A percentile compares a stretch with the other conserved stretches of the same genome.
Conservation (phyloP, 164 flowering plant genomes). For the Malania oleifera region DNA sequence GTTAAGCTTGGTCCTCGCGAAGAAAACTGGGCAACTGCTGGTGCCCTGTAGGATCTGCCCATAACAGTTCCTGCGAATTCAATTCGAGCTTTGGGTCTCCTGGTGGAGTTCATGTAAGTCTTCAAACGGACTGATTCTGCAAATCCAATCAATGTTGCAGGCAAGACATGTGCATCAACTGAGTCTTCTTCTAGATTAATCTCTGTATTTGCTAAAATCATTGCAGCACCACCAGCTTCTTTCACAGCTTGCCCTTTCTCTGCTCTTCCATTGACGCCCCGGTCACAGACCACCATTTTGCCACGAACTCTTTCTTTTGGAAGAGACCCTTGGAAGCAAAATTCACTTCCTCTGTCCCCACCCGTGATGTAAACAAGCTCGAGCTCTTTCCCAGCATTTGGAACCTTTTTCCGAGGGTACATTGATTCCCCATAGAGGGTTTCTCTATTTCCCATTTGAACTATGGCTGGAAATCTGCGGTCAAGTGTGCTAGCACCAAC, state of each 20-base stretch:
- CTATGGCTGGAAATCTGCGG: constrained; percentile 75
- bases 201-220: constrained; percentile 73
- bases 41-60: constrained; percentile 64
- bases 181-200: constrained; percentile 69
- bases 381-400: constrained; percentile 33
- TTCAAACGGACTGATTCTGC: constrained; percentile 52
- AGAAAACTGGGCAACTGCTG: constrained; percentile 81
- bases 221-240: constrained; percentile 84
- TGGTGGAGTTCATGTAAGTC: constrained; percentile 63
- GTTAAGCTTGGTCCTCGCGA: constrained; percentile 81
- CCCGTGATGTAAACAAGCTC: constrained; percentile 57
- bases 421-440: constrained; percentile 75
- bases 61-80: constrained; percentile 63
- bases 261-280: constrained; percentile 72
- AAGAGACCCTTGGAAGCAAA: constrained; percentile 68
- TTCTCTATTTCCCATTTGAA: constrained; percentile 51
- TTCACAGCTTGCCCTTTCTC: constrained; percentile 73
- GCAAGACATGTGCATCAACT: constrained; percentile 81
- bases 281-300: constrained; percentile 86
- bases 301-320: constrained; percentile 57
- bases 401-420: constrained; percentile 54
- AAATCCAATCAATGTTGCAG: constrained; percentile 70
- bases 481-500: constrained; percentile 96
- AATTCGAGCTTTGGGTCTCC: constrained; percentile 59
- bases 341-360: constrained; percentile 45